Evolutionary conservation across 768 basidiomycete genomes (phyloP).

Genomic region (Galerina marginata): DNA sequence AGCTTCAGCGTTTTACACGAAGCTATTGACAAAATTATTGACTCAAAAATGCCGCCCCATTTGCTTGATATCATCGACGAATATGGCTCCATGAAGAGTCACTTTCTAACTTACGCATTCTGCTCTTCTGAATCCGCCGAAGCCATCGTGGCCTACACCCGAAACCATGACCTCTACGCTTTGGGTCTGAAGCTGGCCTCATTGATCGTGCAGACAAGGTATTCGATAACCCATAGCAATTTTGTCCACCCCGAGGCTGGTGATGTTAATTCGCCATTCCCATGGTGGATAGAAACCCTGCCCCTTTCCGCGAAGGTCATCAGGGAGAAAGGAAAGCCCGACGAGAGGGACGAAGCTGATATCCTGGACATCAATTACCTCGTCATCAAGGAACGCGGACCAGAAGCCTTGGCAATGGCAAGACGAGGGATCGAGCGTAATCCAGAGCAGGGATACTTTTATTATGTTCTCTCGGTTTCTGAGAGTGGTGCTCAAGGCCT

Average conservation of each 20-base stretch:
- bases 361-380: constrained; percentile 67
- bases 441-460: constrained; percentile 66
- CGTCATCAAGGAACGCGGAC: constrained; percentile 53
- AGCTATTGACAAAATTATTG: constrained; percentile 42
- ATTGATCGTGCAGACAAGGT: constrained; percentile 62
- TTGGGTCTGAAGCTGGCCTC: constrained; percentile 55
- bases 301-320: constrained; percentile 65
- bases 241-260: constrained; percentile 46
- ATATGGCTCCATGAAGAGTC: constrained; percentile 55
- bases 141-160: constrained; percentile 55
- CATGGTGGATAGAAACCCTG: constrained; percentile 60
- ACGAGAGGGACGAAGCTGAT: constrained; percentile 60
- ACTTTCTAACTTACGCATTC: constrained; percentile 47
- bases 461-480: constrained; percentile 62
- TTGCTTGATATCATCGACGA: constrained; percentile 51
- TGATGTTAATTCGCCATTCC: constrained; percentile 63
- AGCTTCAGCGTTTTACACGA: constrained; percentile 49
- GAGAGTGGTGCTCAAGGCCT: constrained; percentile 53
- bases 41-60: constrained; percentile 49
- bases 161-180: constrained; percentile 53
- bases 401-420: constrained; percentile 54
- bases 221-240: constrained; percentile 59
- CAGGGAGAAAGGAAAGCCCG: constrained; percentile 42
- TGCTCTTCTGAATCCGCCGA: constrained; percentile 50
- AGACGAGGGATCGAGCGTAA: constrained; percentile 55